Evolutionary conservation across 2,329 filamentous ascomycete species (phyloP), one percentile per base, ranked within the genome.

Genomic region (Gliomastix tumulicola): DNA sequence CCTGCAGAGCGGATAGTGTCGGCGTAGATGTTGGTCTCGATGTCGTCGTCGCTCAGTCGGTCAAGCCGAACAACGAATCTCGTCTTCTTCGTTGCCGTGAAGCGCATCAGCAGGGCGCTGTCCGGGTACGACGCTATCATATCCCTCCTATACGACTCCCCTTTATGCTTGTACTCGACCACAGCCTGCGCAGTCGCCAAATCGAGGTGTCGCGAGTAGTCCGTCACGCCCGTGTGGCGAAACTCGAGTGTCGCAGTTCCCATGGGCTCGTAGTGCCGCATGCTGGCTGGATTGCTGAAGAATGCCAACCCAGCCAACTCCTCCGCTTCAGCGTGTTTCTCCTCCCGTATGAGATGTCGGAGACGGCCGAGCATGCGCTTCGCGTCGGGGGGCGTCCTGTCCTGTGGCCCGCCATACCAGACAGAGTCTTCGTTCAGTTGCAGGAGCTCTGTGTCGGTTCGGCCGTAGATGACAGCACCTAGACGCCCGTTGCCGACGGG

Each of bases 41-140:
- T 11, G 15, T 36, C 34, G 13, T 21, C 27, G n/a, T 21, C 34
- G 20, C 21, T 30, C 21, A 18, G 16, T 9, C 34, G 21, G 15
- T 36, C 21, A 5, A 36, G 21, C 7, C 34, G 34, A n/a, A 36
- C 21, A 15, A 27, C 28, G 23, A 36, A 36, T 13, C 15, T 16
- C 15, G 28, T 18, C 22, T 30, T 36, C 11, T 30, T 17, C 10
- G 27, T 17, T 7, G 34, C 23, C 8, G 34, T 20, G 8, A 36
- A 19, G 23, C 21, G 34, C 11, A 27, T 21, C 13, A 36, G 15
- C n/a, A 36, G 15, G 25, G 28, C 34, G 21, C 28, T 36, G 23
- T 36, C 34, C 6, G 34, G 34, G 22, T 28, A 36, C 12, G 34
- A 36, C 5, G 34, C 16, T n/a, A 36, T 27, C 11, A 36, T 36